These are phyloP conservation scores for Takashimella tepidaria DNA, from an alignment of 1,284 basidiomycete genomes.

Conservation along the genomic window DNA sequence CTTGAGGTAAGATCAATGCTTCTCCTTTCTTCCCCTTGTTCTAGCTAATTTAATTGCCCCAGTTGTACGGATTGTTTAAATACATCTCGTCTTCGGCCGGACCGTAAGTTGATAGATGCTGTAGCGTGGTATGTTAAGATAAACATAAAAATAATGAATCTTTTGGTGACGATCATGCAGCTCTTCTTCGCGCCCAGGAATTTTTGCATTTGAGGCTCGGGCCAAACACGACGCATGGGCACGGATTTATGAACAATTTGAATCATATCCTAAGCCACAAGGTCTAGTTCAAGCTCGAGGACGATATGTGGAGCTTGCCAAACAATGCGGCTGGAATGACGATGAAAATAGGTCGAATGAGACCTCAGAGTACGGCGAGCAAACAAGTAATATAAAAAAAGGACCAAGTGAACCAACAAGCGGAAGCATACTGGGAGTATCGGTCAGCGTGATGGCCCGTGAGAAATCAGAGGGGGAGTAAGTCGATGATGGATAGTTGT, in stretches of 20 bases:
- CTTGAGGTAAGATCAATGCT: constrained; percentile 29
- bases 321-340: constrained; percentile 59
- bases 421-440: constrained; percentile 50
- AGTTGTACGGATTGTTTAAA: constrained; percentile 87
- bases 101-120: constrained; percentile 22
- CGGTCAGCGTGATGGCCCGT: constrained; percentile 47
- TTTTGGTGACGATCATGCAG: constrained; percentile 19
- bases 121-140: background rate
- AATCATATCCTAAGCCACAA: constrained; percentile 26
- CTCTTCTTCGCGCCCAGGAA: constrained; percentile 64
- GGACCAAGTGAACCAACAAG: constrained; percentile 37
- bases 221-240: constrained; percentile 88
- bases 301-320: constrained; percentile 67
- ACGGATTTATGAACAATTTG: constrained; percentile 54
- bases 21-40: background rate
- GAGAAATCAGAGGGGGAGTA: constrained; percentile 58
- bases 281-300: constrained; percentile 24
- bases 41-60: constrained; percentile 12
- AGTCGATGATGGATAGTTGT: constrained; percentile 14
- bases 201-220: constrained; percentile 72
- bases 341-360: no score
- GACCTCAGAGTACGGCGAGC: constrained; percentile 3
- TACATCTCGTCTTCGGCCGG: constrained; percentile 52
- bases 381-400: constrained; percentile 21
- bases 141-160: background rate